Evolutionary conservation across 768 basidiomycete genomes (phyloP), one percentile per base, ranked within the genome.

Genomic region (Amanita molliuscula): DNA sequence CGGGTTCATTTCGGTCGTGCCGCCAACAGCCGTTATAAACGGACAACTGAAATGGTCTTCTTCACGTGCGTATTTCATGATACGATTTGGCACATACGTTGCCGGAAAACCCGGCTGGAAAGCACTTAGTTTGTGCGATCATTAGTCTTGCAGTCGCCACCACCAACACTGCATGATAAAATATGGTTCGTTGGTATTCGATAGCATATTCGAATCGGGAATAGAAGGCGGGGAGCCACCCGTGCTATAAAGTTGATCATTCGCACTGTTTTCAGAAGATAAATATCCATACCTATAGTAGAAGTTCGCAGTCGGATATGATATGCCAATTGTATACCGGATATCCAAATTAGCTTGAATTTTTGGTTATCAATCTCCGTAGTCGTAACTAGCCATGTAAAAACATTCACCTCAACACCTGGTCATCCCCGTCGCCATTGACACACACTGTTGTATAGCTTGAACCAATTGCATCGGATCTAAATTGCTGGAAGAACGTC

Each of bases 11-110:
- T 65, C 64, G 1, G 69, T 73, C 0, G 84, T 87, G 6, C 81
- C 85, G 4, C 81, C 86, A 3, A 88, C 75, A 2, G 78, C 38
- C 13, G 84, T 85, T 15, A 85, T 74, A 48, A 69, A 85, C 3
- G 82, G 83, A 56, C 81, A 84, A 25, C 71, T 74, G 35, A 21
- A 25, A 18, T 11, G 21, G 1, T 43, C 8, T 40, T 40, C 8
- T 4, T 2, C 4, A 23, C 21, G 16, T 11, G 16, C n/a, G 16
- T 2, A 2, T 43, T 11, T 21, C 6, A 11, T 15, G 23, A 25
- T 20, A 25, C 5, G 8, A 21, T 21, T 10, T 23, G 23, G 18
- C 21, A 63, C 65, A 55, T 54, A 75, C 71, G 70, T 71, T 44
- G 74, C 75, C 15, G 75, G 76, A 65, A 78, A 78, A 1, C 59